Evolutionary conservation across 306 rosid species (phyloP).

Genomic region (Fragaria iinumae): DNA sequence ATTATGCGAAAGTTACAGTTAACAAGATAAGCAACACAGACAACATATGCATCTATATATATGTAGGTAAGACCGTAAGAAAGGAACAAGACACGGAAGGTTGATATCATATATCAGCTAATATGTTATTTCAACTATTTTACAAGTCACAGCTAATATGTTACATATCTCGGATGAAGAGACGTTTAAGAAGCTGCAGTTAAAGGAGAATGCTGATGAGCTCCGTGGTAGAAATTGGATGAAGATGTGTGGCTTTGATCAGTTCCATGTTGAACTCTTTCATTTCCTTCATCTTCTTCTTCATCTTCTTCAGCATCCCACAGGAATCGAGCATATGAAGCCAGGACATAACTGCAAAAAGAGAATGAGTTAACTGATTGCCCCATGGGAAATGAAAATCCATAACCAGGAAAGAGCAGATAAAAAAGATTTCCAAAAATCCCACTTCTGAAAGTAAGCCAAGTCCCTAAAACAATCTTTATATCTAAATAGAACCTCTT

Average conservation of each 20-base stretch:
- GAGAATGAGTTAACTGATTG: slow-evolving; percentile 8
- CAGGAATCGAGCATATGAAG: slow-evolving; percentile 76
- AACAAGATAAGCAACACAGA: not conserved
- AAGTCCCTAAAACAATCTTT: not conserved
- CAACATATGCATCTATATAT: too few relatives aligned
- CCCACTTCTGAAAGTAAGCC: not conserved
- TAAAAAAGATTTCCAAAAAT: not conserved
- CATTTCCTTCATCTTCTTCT: slow-evolving; percentile 31
- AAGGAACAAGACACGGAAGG: not conserved
- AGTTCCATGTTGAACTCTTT: slow-evolving; percentile 22
- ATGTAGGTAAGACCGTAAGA: too few relatives aligned
- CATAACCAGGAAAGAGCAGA: not conserved
- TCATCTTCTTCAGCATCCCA: slow-evolving; percentile 62
- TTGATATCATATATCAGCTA: not conserved
- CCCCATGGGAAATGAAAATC: not conserved
- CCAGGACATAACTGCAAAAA: slow-evolving; percentile 60
- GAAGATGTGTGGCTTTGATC: slow-evolving; percentile 27
- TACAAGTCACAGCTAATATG: slow-evolving; percentile 6
- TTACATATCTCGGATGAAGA: slow-evolving; percentile 1
- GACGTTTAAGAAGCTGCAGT: slow-evolving; percentile 44
- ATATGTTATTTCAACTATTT: slow-evolving; percentile 3
- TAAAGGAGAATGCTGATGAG: slow-evolving; percentile 37
- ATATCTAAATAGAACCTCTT: not conserved
- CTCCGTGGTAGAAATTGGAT: slow-evolving; percentile 38
- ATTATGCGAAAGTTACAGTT: not conserved